Conservation (phyloP, 192 early-diverging fungal species). For the Coemansia sp. region DNA sequence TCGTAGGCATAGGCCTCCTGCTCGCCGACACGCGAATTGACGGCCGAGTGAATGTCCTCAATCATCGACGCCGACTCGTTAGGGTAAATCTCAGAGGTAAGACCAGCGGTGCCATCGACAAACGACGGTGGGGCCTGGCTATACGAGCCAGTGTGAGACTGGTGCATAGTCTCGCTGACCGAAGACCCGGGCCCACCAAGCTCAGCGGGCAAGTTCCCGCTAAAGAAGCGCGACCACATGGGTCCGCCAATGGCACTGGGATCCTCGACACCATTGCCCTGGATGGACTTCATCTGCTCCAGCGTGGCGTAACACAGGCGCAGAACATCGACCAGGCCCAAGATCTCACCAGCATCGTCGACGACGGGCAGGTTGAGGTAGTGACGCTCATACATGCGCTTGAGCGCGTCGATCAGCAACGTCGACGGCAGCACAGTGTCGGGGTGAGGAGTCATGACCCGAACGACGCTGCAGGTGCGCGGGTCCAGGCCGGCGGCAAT, state of each 20-base stretch:
- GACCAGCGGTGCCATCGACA: conserved; percentile 45
- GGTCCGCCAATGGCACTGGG: conserved; percentile 48
- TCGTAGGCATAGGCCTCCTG: conserved; percentile 45
- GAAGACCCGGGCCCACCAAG: conserved; percentile 70
- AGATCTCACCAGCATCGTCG: conserved; percentile 67
- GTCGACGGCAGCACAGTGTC: conserved; percentile 74
- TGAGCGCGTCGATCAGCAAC: conserved; percentile 81
- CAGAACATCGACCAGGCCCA: conserved; percentile 84
- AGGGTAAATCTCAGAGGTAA: conserved; percentile 57
- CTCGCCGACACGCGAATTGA: conserved; percentile 62
- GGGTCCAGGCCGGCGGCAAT: conserved; percentile 90
- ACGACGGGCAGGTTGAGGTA: conserved; percentile 86
- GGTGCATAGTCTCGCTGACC: conserved; percentile 65
- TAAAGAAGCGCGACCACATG: conserved; percentile 84
- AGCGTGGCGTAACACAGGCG: conserved; percentile 82
- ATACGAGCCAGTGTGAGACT: conserved; percentile 26
- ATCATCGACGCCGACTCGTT: conserved; percentile 61
- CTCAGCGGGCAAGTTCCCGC: conserved; percentile 63
- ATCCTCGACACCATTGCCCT: conserved; percentile 41
- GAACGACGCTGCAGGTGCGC: conserved; percentile 87
- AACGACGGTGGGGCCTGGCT: conserved; percentile 50
- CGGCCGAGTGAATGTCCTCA: conserved; percentile 60
- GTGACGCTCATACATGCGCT: conserved; percentile 86
- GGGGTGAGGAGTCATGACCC: conserved; percentile 96
- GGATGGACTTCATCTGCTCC: conserved; percentile 77